Evolutionary conservation across 2,329 filamentous ascomycete genomes (phyloP), one percentile per base, ranked within the genome.

Genomic region (Colletotrichum agaves): DNA sequence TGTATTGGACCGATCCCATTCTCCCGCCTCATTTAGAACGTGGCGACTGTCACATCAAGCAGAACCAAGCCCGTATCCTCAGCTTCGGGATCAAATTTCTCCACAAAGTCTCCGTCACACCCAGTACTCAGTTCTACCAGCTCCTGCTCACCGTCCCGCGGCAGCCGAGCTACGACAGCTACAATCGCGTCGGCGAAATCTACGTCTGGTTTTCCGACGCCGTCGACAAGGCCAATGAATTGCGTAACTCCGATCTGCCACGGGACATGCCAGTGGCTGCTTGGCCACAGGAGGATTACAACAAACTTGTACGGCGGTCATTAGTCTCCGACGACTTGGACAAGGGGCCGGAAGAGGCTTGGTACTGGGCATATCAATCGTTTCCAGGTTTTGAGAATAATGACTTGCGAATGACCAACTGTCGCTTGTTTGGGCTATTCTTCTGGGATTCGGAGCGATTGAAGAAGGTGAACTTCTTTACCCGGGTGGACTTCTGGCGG

Each of bases 361-460:
- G 65, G 65, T 65, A 65, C 19, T 68, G 65, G 65, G 61, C 65
- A 11, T 68, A 68, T 21, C 53, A 65, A 21, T 55, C 39, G 15
- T 65, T 60, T 23, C 39, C 47, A 6, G 61, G 61, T 2, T 31
- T 46, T 5, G 39, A 33, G 39, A 60, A 52, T 61, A 65, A 68
- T 19, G 65, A 65, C 27, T 39, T 47, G 6, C 47, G 61, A 4
- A 65, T 68, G 65, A 68, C 41, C 10, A 67, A 68, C 8, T 68
- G 65, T 27, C 61, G 65, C 4, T 47, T 65, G 3, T 68, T 65
- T 21, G 65, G 65, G 39, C 43, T 68, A 6, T 68, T 65, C 47
- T 68, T 68, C 47, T 68, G 61, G 61, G 61, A 68, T 33, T 68
- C 41, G 10, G 55, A 27, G 31, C 65, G 61, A 4, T 41, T 68